Evolutionary conservation across 148 eudicot genomes (phyloP).

Genomic region (Bassia scoparia): DNA sequence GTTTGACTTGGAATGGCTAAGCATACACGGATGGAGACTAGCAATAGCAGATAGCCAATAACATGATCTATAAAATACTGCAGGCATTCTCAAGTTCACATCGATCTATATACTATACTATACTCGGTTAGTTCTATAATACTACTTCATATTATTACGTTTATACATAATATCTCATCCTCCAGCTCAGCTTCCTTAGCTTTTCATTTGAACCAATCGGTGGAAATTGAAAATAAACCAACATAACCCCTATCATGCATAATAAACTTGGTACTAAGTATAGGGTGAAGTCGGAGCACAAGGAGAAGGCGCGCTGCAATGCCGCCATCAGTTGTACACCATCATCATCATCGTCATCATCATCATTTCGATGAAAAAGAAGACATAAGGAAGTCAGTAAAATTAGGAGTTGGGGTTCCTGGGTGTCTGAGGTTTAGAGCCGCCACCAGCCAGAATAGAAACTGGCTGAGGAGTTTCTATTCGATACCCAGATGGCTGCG

Average conservation of each 20-base stretch:
- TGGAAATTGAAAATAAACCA: too few species aligned
- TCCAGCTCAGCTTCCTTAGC: too few species aligned
- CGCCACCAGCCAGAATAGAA: constrained; percentile 73
- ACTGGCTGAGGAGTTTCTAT: constrained; percentile 84
- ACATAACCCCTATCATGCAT: too few species aligned
- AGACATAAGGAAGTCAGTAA: constrained; percentile 83
- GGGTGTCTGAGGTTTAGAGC: constrained; percentile 87
- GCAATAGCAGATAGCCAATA: neutral
- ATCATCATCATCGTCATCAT: constrained; percentile 18
- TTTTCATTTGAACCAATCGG: too few species aligned
- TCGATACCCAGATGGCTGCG: constrained; percentile 90
- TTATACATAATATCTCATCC: too few species aligned
- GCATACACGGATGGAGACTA: constrained; percentile 3
- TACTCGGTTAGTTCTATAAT: too few species aligned
- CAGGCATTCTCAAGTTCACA: neutral
- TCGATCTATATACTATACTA: too few species aligned
- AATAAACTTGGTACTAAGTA: too few species aligned
- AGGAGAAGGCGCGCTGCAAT: constrained; percentile 22
- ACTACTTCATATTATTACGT: too few species aligned
- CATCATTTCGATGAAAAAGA: constrained; percentile 42
- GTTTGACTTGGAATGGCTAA: constrained; percentile 28
- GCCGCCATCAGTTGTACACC: constrained; percentile 22
- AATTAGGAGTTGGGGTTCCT: constrained; percentile 89
- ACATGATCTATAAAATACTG: constrained; percentile 17
- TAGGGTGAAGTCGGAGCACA: constrained; percentile 61